Evolutionary conservation across 2,329 filamentous ascomycete species (phyloP), one percentile per base, ranked within the genome.

Genomic region (Emydomyces testavorans): DNA sequence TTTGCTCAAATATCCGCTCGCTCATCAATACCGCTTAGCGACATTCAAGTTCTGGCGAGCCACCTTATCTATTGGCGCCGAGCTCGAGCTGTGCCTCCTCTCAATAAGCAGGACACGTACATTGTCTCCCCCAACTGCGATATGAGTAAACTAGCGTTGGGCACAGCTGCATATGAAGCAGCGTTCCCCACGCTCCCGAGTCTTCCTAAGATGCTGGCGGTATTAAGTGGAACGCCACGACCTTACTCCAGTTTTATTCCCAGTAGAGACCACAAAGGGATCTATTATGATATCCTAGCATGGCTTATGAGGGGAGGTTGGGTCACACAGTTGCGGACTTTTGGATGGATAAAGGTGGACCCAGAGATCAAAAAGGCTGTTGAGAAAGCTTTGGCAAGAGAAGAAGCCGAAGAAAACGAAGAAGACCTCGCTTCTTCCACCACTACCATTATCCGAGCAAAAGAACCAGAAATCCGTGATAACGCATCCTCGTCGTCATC

Each of bases 61-160:
- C 92, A 96, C 68, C 82, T 98, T 53, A 88, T 96, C 52, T 94
- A 93, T 68, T 96, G 90, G 89, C 82, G 92, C 20, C 83, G 89
- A 49, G 92, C 90, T 39, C 85, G 93, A 51, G 83, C 90, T 13
- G 90, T 96, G 34, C 85, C 87, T 3, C 92, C 92, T 0, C 76
- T 98, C 4, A 88, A 95, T 60, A 83, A 85, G 36, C 78, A 89
- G 40, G 89, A 96, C 62, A 83, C 82, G 8, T 98, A 96, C 64
- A 83, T 96, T 28, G 78, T 95, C 23, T 93, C 86, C 1, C 89
- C 90, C 0, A 93, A 94, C 62, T 88, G 87, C 52, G 83, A 94
- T 58, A 76, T 88, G 57, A 71, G 75, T 44, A 78, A 80, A 39
- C 74, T 96, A 0, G 74, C 80, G 18, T 69, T 75, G 23, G 86